A percentile compares a stretch with the other conserved stretches of the same genome.
Evolutionary conservation across 768 basidiomycete genomes (phyloP).

Genomic region (Glaciozyma martinii): DNA sequence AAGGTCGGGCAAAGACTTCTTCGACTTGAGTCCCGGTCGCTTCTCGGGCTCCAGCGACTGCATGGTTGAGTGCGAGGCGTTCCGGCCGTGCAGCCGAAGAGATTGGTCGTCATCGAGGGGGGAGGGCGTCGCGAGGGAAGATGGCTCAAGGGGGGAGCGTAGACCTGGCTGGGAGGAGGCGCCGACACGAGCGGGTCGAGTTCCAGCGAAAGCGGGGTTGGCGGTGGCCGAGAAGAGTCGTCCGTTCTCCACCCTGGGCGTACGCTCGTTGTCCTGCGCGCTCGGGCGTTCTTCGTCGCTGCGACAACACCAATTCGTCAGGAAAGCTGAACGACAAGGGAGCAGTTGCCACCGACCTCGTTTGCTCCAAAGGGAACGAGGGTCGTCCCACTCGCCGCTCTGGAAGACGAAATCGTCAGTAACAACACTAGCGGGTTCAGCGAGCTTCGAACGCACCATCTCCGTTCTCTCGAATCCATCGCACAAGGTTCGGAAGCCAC

Average conservation of each 20-base stretch:
- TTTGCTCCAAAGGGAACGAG: too few species aligned
- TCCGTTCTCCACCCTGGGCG: not conserved
- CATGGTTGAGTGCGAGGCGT: constrained; percentile 29
- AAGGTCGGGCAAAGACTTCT: constrained; percentile 83
- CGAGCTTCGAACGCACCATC: not conserved
- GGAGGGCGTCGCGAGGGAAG: not conserved
- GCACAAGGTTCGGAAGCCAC: constrained; percentile 49
- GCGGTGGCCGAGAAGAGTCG: not conserved
- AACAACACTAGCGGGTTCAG: too few species aligned
- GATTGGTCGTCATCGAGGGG: constrained; percentile 13
- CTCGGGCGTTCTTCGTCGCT: constrained; percentile 18
- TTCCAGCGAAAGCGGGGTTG: not conserved
- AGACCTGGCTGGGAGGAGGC: not conserved
- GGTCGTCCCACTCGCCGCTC: not conserved
- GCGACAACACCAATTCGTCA: not conserved
- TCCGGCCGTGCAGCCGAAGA: constrained; percentile 23
- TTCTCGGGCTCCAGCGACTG: constrained; percentile 4
- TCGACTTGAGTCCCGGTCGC: constrained; percentile 40
- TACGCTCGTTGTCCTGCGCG: not conserved
- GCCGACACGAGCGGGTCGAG: not conserved
- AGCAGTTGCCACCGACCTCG: too few species aligned
- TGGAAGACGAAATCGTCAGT: constrained; percentile 2
- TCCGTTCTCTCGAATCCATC: constrained; percentile 22
- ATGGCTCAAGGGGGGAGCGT: not conserved
- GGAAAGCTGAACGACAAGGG: too few species aligned